A percentile compares a stretch with the other conserved stretches of the same genome.
These are phyloP conservation scores for Tetragonia tetragonoides DNA, from an alignment of 148 eudicot genomes.

Conservation along the genomic window DNA sequence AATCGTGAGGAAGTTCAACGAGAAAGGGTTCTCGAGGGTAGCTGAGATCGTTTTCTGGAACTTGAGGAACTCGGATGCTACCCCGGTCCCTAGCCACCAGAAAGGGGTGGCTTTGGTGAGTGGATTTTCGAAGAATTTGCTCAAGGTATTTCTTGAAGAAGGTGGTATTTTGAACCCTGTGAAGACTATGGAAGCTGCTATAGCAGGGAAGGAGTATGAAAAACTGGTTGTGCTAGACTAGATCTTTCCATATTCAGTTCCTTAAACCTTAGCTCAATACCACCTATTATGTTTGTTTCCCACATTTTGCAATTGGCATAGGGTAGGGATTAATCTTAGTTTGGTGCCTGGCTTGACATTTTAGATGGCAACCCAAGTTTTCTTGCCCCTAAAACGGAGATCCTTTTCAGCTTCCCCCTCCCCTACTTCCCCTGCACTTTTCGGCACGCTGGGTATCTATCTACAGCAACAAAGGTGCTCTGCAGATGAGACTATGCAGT, in stretches of 20 bases:
- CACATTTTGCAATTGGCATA: not conserved
- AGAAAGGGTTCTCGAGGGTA: slow-evolving; percentile 26
- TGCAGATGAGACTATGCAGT: too few relatives aligned
- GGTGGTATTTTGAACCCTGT: slow-evolving; percentile 29
- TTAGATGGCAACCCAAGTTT: not conserved
- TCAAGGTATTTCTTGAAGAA: slow-evolving; percentile 37
- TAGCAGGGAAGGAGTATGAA: slow-evolving; percentile 41
- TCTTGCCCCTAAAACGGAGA: not conserved
- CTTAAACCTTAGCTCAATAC: too few relatives aligned
- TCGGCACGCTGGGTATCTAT: too few relatives aligned
- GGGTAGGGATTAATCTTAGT: too few relatives aligned
- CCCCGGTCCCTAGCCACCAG: slow-evolving; percentile 40
- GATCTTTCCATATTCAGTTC: too few relatives aligned
- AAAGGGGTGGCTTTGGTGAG: slow-evolving; percentile 47
- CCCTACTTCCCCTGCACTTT: too few relatives aligned
- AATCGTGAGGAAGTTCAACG: slow-evolving; percentile 25
- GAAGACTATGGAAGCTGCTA: slow-evolving; percentile 38
- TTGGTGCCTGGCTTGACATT: too few relatives aligned
- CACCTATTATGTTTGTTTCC: not conserved
- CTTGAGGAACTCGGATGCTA: slow-evolving; percentile 38
- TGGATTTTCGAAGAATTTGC: slow-evolving; percentile 50
- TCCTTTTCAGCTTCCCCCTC: too few relatives aligned
- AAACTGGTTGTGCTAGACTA: slow-evolving; percentile 39
- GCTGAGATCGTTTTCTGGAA: slow-evolving; percentile 48
- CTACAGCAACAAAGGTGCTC: too few relatives aligned